These are phyloP conservation scores for Colletotrichum echinochloae DNA, from an alignment of 2,329 filamentous ascomycete species.

Conservation along the genomic window DNA sequence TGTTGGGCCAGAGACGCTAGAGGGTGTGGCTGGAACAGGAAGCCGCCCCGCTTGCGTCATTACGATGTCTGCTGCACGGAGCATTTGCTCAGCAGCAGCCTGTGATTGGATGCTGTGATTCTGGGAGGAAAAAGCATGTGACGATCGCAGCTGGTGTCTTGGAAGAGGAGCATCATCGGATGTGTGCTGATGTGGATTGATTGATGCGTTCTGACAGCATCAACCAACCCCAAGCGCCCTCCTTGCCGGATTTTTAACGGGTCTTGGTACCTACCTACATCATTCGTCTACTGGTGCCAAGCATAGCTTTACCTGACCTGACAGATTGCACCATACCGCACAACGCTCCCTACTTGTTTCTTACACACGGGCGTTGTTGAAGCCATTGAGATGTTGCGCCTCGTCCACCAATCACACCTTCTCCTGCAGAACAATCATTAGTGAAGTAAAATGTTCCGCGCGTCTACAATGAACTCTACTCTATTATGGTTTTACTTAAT, in stretches of 20 bases:
- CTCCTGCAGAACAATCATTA: not conserved
- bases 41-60: slow-evolving; percentile 40
- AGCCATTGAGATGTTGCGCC: not conserved
- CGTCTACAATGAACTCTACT: slow-evolving; percentile 25
- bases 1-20: slow-evolving; percentile 22
- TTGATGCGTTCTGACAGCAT: slow-evolving; percentile 3
- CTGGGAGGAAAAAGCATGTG: slow-evolving; percentile 32
- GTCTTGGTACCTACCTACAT: not conserved
- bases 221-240: not conserved
- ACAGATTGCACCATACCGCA: not conserved
- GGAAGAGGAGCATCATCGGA: slow-evolving; percentile 29
- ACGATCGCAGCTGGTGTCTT: slow-evolving; percentile 24
- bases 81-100: slow-evolving; percentile 23
- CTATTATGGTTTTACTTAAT: not conserved
- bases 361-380: not conserved
- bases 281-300: not conserved
- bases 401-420: slow-evolving; percentile 6
- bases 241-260: not conserved
- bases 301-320: not conserved
- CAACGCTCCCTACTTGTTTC: not conserved
- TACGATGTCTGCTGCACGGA: slow-evolving; percentile 24
- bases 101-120: slow-evolving; percentile 18
- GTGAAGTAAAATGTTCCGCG: not conserved
- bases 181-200: not conserved
- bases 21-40: slow-evolving; percentile 20